phyloP scores from a whole-genome alignment of 768 basidiomycete species.

The Tephrocybe sp. region DNA sequence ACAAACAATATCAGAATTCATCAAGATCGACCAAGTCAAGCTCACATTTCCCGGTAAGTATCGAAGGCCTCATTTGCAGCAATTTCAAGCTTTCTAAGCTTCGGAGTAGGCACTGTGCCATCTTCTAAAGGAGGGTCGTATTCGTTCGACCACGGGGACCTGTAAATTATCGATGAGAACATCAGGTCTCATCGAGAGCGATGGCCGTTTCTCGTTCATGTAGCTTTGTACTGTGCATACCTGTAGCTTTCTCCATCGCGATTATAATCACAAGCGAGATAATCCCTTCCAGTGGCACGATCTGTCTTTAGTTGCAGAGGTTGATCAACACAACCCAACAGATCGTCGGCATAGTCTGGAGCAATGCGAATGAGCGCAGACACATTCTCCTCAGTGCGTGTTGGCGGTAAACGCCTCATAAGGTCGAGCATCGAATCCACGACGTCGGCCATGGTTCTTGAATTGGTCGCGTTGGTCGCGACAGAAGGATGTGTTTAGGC shows the following conservation, averaged over 20 bases:
- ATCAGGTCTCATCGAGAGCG: too few species aligned
- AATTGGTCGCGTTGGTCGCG: too few species aligned
- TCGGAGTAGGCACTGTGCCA: constrained; percentile 80
- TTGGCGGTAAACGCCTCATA: constrained; percentile 93
- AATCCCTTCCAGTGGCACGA: constrained; percentile 79
- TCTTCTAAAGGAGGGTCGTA: constrained; percentile 90
- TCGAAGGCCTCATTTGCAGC: constrained; percentile 96
- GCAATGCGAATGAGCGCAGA: constrained; percentile 74
- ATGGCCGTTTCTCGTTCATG: background rate
- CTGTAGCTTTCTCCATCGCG: constrained; percentile 88
- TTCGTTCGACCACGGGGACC: constrained; percentile 98
- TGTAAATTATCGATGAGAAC: constrained; percentile 29
- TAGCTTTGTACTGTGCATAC: constrained; percentile 36
- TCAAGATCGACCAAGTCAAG: constrained; percentile 3
- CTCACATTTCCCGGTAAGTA: constrained; percentile 92
- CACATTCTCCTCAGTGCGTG: constrained; percentile 84
- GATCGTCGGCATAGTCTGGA: constrained; percentile 93
- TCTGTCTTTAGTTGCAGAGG: constrained; percentile 83
- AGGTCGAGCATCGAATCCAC: constrained; percentile 94
- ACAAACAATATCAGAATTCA: background rate
- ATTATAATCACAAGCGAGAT: constrained; percentile 93
- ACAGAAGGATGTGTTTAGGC: too few species aligned
- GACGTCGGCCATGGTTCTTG: constrained; percentile 61
- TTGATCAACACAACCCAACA: constrained; percentile 92
- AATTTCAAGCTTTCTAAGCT: constrained; percentile 88